phyloP scores from a whole-genome alignment of 1,284 basidiomycete genomes.

The Melampsora abietis-canadensis region DNA sequence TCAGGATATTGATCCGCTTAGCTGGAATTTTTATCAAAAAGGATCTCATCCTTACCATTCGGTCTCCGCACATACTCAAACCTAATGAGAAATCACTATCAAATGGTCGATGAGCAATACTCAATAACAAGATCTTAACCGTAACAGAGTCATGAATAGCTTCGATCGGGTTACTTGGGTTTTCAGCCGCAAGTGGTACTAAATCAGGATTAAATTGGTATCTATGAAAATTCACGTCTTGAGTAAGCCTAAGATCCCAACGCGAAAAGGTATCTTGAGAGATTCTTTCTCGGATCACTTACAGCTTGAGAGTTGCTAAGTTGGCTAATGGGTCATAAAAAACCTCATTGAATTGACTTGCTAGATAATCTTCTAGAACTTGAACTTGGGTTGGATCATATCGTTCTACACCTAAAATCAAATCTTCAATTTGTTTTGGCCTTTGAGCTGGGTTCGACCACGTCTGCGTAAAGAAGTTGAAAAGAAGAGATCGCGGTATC shows the following conservation, averaged over 20 bases:
- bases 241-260: too few species aligned
- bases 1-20: not conserved
- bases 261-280: not conserved
- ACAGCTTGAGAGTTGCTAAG: conserved; percentile 40
- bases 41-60: conserved; percentile 15
- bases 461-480: not conserved
- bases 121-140: conserved; percentile 36
- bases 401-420: conserved; percentile 34
- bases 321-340: conserved; percentile 38
- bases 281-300: not conserved
- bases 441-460: conserved; percentile 34
- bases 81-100: conserved; percentile 38
- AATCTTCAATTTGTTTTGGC: conserved; percentile 20
- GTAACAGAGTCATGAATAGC: conserved; percentile 41
- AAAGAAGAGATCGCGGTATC: not conserved
- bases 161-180: conserved; percentile 35
- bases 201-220: conserved; percentile 42
- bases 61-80: conserved; percentile 36
- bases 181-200: conserved; percentile 38
- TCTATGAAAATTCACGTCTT: not conserved
- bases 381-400: conserved; percentile 41
- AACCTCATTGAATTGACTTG: conserved; percentile 14
- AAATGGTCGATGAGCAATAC: conserved; percentile 40
- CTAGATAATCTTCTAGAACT: conserved; percentile 34
- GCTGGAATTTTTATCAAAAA: not conserved